These are phyloP conservation scores for Metschnikowia continentalis DNA, from an alignment of 805 yeast genomes.

Conservation along the genomic window DNA sequence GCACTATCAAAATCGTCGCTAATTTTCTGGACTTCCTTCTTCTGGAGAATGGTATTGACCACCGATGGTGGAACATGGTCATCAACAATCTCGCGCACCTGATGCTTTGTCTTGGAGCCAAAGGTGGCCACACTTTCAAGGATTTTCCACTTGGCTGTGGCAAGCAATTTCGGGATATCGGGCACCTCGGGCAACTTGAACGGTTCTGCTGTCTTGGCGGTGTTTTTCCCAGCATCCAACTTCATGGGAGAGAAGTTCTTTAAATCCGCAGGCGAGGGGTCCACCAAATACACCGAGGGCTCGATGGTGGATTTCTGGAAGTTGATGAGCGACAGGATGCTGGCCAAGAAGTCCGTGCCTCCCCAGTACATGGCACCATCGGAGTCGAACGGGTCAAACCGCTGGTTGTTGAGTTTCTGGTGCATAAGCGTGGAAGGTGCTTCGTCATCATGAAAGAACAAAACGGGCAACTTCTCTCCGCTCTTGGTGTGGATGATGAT, in stretches of 20 bases:
- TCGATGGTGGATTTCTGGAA: slow-evolving; percentile 70
- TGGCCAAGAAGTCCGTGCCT: slow-evolving; percentile 68
- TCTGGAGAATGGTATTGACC: slow-evolving; percentile 50
- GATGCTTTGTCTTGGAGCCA: slow-evolving; percentile 46
- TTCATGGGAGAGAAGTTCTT: slow-evolving; percentile 47
- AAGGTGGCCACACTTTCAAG: slow-evolving; percentile 81
- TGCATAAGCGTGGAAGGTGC: slow-evolving; percentile 67
- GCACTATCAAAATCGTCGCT: slow-evolving; percentile 94
- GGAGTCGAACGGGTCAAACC: slow-evolving; percentile 71
- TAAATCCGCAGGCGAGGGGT: slow-evolving; percentile 68
- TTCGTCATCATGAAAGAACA: slow-evolving; percentile 91
- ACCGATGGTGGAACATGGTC: slow-evolving; percentile 59
- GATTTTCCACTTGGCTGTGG: slow-evolving; percentile 79
- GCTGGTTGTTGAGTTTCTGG: slow-evolving; percentile 54
- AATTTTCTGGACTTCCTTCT: slow-evolving; percentile 75
- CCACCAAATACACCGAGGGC: slow-evolving; percentile 66
- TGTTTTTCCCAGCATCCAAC: slow-evolving; percentile 5
- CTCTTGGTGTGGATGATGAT: slow-evolving; percentile 65
- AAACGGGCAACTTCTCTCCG: slow-evolving; percentile 69
- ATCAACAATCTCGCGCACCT: slow-evolving; percentile 60
- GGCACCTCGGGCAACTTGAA: slow-evolving; percentile 15
- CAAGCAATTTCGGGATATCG: slow-evolving; percentile 46
- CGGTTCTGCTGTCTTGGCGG: slow-evolving; percentile 11
- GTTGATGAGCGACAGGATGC: slow-evolving; percentile 51
- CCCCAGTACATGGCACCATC: slow-evolving; percentile 76